These are phyloP conservation scores for Sugiyamaella floridensis DNA, from an alignment of 805 yeast genomes.

Conservation along the genomic window DNA sequence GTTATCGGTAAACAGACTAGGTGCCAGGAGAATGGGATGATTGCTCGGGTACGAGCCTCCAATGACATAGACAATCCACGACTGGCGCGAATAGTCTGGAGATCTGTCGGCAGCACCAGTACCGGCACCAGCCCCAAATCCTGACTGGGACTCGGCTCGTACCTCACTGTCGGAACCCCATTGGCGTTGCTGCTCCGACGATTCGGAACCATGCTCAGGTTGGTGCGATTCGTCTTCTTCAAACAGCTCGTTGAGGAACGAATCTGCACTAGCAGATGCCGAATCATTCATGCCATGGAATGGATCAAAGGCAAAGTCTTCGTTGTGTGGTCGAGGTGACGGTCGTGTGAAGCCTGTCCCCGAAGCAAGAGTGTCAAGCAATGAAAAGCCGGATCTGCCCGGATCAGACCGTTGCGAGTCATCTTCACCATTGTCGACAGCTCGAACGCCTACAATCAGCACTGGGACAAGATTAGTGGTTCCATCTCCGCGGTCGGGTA, in stretches of 20 bases:
- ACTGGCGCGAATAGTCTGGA: conserved; percentile 28
- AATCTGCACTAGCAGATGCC: neutral
- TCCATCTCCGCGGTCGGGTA: conserved; percentile 3
- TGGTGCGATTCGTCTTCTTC: neutral
- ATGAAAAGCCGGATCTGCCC: conserved; percentile 3
- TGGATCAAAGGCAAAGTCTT: neutral
- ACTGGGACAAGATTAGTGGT: conserved; percentile 36
- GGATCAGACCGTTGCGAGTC: neutral
- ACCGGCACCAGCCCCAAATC: neutral
- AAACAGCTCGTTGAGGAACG: neutral
- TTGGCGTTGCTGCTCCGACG: neutral
- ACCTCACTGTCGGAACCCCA: neutral
- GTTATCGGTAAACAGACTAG: conserved; percentile 40
- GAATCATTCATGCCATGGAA: neutral
- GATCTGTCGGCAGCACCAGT: neutral
- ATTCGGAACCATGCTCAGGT: neutral
- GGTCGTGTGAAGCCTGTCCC: neutral
- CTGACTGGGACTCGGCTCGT: neutral
- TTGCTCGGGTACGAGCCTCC: conserved; percentile 47
- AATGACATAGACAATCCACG: conserved; percentile 59
- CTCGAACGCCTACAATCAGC: conserved; percentile 43
- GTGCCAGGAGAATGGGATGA: conserved; percentile 45
- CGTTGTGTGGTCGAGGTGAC: neutral
- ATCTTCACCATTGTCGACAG: conserved; percentile 27
- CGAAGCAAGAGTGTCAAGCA: conserved; percentile 16